A percentile compares a stretch with the other conserved stretches of the same genome.
phyloP scores from a whole-genome alignment of 2,329 filamentous ascomycete genomes.

The Colletotrichum echinochloae region DNA sequence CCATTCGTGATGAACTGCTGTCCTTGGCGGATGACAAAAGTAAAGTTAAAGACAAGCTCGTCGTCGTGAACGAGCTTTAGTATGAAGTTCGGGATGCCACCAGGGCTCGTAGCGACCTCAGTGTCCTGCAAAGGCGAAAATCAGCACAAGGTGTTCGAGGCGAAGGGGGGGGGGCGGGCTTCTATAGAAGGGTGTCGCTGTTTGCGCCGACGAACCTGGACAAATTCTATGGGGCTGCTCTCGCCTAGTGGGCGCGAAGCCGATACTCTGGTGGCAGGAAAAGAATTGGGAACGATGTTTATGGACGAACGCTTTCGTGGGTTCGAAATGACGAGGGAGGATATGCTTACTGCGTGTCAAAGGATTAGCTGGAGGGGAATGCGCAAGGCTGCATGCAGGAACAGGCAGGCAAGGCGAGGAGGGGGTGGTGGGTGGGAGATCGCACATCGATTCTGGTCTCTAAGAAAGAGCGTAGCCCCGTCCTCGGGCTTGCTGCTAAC shows the following conservation, averaged over 20 bases:
- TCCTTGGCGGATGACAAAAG: constrained; percentile 79
- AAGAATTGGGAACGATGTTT: constrained; percentile 85
- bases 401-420: constrained; percentile 33
- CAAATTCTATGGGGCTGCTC: constrained; percentile 83
- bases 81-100: constrained; percentile 77
- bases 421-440: constrained; percentile 44
- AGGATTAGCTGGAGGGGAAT: constrained; percentile 40
- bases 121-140: constrained; percentile 72
- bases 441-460: constrained; percentile 92
- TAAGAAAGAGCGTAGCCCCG: constrained; percentile 81
- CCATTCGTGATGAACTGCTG: constrained; percentile 56
- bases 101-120: constrained; percentile 63
- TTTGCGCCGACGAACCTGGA: constrained; percentile 75
- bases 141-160: constrained; percentile 22
- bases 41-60: constrained; percentile 93
- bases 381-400: constrained; percentile 38
- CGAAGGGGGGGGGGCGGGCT: background rate
- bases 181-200: constrained; percentile 20
- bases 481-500: constrained; percentile 91
- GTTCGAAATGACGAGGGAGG: constrained; percentile 84
- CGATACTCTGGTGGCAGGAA: constrained; percentile 82
- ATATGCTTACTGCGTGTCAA: constrained; percentile 79
- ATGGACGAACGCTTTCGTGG: constrained; percentile 81
- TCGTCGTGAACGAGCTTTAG: constrained; percentile 91
- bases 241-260: constrained; percentile 81